A percentile compares a stretch with the other conserved stretches of the same genome.
These are phyloP conservation scores for Aegilops longissima DNA, from an alignment of 176 grass and related monocot genomes.

Conservation along the genomic window DNA sequence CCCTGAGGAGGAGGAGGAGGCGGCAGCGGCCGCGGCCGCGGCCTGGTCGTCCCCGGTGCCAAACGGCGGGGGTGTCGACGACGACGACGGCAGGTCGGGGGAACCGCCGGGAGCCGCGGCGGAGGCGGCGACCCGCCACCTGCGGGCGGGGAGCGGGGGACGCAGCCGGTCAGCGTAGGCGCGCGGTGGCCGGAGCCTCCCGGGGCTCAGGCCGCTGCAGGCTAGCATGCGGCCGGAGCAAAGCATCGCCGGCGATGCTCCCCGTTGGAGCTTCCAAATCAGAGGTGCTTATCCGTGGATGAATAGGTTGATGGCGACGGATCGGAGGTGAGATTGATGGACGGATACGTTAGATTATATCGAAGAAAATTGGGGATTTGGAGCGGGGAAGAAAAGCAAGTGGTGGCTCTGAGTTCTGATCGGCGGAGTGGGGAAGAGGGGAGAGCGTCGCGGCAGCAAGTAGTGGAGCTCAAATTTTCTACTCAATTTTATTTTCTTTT, in stretches of 20 bases:
- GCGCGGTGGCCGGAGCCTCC: constrained; percentile 30
- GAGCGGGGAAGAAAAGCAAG: neutral
- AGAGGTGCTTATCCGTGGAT: constrained; percentile 11
- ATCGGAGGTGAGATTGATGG: neutral
- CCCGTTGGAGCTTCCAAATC: neutral
- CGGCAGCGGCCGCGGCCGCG: neutral
- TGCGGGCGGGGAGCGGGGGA: constrained; percentile 25
- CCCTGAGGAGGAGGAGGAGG: constrained; percentile 28
- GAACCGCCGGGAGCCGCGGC: constrained; percentile 49
- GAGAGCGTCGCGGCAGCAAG: constrained; percentile 29
- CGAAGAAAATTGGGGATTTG: neutral
- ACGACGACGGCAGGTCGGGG: constrained; percentile 46
- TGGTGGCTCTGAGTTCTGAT: constrained; percentile 30
- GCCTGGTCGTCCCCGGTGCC: constrained; percentile 31
- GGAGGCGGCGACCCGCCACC: constrained; percentile 58
- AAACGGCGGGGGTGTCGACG: constrained; percentile 47
- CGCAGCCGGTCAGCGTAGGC: constrained; percentile 36
- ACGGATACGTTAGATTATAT: constrained; percentile 34
- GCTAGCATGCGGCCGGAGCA: constrained; percentile 78
- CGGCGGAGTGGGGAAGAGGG: constrained; percentile 38
- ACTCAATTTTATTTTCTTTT: neutral
- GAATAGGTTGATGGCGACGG: constrained; percentile 16
- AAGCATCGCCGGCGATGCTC: constrained; percentile 57
- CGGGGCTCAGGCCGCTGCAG: constrained; percentile 43
- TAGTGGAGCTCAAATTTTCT: constrained; percentile 45